Conservation (phyloP, 306 rosid genomes). For the Rosa chinensis region DNA sequence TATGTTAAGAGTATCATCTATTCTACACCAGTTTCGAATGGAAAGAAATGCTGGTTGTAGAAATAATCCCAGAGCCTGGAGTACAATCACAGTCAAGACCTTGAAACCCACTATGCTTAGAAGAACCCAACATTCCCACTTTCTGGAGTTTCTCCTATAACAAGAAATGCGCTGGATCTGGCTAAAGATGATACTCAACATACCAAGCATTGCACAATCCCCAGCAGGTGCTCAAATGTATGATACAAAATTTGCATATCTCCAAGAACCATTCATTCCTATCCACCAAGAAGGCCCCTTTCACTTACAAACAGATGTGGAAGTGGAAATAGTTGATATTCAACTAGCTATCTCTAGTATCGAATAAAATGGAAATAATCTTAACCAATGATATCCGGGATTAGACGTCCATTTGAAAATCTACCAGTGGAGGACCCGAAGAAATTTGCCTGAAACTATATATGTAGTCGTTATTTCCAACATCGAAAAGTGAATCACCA, state of each 20-base stretch:
- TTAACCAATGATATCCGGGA: slow-evolving; percentile 38
- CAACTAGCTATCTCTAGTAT: not conserved
- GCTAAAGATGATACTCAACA: not conserved
- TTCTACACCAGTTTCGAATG: too few species aligned
- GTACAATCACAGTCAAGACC: too few species aligned
- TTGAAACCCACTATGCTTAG: too few species aligned
- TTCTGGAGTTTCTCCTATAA: not conserved
- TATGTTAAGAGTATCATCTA: too few species aligned
- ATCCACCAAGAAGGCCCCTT: not conserved
- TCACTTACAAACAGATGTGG: not conserved
- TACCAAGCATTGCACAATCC: not conserved
- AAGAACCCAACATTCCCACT: too few species aligned
- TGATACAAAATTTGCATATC: not conserved
- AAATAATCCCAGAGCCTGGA: too few species aligned
- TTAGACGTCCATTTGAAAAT: slow-evolving; percentile 27
- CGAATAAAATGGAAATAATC: too few species aligned
- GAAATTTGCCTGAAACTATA: slow-evolving; percentile 10
- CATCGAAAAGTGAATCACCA: slow-evolving; percentile 37
- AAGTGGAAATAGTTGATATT: not conserved
- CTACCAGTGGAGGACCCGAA: slow-evolving; percentile 37
- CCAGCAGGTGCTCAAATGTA: not conserved
- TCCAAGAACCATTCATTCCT: not conserved
- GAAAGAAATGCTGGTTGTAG: too few species aligned
- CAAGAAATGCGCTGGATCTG: not conserved
- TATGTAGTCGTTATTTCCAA: slow-evolving; percentile 39